Evolutionary conservation across 2,329 filamentous ascomycete genomes (phyloP).

Genomic region (Venturia aucupariae): DNA sequence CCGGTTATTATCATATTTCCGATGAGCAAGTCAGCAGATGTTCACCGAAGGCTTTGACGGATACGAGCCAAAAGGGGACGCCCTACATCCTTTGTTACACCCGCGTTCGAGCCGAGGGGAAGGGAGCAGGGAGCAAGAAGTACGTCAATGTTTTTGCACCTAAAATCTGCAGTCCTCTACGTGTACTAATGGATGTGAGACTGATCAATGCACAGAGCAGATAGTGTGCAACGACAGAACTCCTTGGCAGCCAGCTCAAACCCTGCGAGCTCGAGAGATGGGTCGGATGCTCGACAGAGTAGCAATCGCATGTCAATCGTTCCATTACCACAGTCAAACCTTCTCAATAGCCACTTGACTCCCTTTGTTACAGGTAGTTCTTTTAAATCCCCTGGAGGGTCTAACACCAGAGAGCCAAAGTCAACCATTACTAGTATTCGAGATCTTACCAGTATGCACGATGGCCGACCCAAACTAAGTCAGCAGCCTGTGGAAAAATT

Average conservation of each 20-base stretch:
- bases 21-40: background rate
- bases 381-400: background rate
- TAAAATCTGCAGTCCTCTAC: background rate
- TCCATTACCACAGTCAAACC: background rate
- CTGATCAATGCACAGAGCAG: background rate
- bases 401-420: background rate
- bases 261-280: background rate
- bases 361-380: background rate
- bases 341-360: background rate
- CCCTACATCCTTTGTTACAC: constrained; percentile 1
- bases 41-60: background rate
- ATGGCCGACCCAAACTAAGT: background rate
- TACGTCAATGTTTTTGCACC: background rate
- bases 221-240: background rate
- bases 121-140: background rate
- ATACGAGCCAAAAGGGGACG: background rate
- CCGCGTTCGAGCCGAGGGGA: background rate
- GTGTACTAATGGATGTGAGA: background rate
- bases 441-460: background rate
- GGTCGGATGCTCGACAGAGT: background rate
- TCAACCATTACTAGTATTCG: background rate
- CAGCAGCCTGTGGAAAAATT: background rate
- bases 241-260: background rate
- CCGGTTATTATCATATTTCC: background rate
- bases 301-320: background rate